Evolutionary conservation across 495 filamentous ascomycete genomes (phyloP).

Genomic region (Podospora comata): DNA sequence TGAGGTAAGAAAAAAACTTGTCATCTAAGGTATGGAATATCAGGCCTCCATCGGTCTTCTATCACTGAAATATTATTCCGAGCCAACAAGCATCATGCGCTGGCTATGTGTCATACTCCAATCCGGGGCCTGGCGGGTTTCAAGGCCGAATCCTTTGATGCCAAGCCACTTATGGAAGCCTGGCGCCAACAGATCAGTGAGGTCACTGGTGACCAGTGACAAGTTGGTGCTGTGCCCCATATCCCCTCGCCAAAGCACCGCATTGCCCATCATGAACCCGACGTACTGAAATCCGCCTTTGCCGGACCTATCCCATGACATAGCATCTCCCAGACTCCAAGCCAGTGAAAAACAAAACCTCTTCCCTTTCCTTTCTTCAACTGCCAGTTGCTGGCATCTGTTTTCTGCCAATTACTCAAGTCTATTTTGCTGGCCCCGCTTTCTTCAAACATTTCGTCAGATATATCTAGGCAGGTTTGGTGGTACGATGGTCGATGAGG

Average conservation of each 20-base stretch:
- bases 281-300: neutral
- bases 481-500: neutral
- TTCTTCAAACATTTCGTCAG: neutral
- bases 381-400: too few species aligned
- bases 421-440: neutral
- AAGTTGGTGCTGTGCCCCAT: neutral
- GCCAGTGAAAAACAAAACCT: neutral
- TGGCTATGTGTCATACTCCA: neutral
- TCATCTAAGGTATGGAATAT: neutral
- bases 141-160: neutral
- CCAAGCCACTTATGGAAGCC: neutral
- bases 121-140: neutral
- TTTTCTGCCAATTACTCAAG: too few species aligned
- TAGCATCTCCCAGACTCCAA: neutral
- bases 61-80: neutral
- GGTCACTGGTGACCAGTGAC: neutral
- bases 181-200: neutral
- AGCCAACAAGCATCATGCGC: neutral
- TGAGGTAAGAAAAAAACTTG: neutral
- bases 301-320: neutral
- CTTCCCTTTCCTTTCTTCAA: neutral
- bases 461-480: neutral
- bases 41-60: neutral
- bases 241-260: neutral
- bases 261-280: neutral